These are phyloP conservation scores for Fusarium mangiferae DNA, from an alignment of 2,329 filamentous ascomycete species.

Conservation along the genomic window DNA sequence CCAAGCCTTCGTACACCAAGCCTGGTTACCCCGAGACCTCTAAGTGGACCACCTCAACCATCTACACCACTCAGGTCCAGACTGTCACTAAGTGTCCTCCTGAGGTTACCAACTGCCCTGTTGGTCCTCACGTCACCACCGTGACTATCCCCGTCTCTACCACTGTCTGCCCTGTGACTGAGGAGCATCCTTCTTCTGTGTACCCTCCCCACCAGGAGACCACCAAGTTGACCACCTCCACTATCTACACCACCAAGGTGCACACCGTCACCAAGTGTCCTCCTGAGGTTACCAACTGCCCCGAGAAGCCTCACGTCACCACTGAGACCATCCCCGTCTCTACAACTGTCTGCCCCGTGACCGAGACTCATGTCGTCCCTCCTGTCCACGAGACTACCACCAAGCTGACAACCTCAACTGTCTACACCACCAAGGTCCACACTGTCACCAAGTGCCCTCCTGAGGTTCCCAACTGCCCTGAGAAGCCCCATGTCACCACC, in stretches of 20 bases:
- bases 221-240: conserved; percentile 21
- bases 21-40: conserved; percentile 22
- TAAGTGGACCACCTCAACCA: conserved; percentile 22
- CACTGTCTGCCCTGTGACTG: not conserved
- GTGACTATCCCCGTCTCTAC: not conserved
- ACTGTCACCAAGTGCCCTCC: conserved; percentile 34
- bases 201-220: conserved; percentile 16
- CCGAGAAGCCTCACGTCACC: conserved; percentile 16
- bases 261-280: conserved; percentile 28
- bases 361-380: conserved; percentile 1
- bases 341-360: conserved; percentile 30
- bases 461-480: conserved; percentile 31
- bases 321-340: conserved; percentile 27
- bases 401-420: conserved; percentile 15
- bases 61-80: conserved; percentile 29
- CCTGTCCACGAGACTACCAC: conserved; percentile 22
- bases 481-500: conserved; percentile 20
- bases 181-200: not conserved
- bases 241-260: conserved; percentile 30
- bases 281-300: conserved; percentile 15
- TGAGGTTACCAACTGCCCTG: conserved; percentile 12
- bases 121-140: not conserved
- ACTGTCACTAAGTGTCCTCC: conserved; percentile 29
- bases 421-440: conserved; percentile 34
- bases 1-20: conserved; percentile 15